Evolutionary conservation across 2,329 filamentous ascomycete genomes (phyloP).

Genomic region (Arthrobotrys pseudoclavata): DNA sequence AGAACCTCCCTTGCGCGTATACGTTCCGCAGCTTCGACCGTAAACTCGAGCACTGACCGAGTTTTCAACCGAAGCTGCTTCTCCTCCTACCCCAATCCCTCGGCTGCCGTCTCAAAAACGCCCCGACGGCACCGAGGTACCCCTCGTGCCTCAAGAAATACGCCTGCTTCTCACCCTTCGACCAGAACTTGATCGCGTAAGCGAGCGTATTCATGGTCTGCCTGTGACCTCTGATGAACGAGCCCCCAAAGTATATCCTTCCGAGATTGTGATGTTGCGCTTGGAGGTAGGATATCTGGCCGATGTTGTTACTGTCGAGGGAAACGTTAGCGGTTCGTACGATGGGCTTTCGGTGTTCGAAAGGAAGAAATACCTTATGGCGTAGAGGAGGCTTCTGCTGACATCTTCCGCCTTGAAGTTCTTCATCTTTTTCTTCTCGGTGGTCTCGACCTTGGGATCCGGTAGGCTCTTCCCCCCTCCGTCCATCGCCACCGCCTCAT

Average conservation of each 20-base stretch:
- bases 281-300: conserved; percentile 97
- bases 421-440: conserved; percentile 52
- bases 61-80: conserved; percentile 49
- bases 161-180: conserved; percentile 90
- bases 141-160: conserved; percentile 97
- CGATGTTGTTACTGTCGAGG: conserved; percentile 86
- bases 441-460: conserved; percentile 25
- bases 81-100: conserved; percentile 54
- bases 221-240: conserved; percentile 93
- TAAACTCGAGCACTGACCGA: neutral
- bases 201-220: conserved; percentile 98
- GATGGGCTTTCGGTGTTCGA: neutral
- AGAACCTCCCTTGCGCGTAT: neutral
- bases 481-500: conserved; percentile 6
- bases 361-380: conserved; percentile 74
- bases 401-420: conserved; percentile 85
- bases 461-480: conserved; percentile 5
- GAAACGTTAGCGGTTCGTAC: neutral
- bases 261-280: conserved; percentile 92
- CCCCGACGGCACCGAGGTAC: conserved; percentile 92
- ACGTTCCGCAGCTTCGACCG: neutral
- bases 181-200: conserved; percentile 98
- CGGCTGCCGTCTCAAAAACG: conserved; percentile 74
- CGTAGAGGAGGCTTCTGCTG: conserved; percentile 90
- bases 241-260: conserved; percentile 97